Base-by-base conservation (phyloP, 2,329 filamentous ascomycete species). In the Diaporthe australafricana region DNA sequence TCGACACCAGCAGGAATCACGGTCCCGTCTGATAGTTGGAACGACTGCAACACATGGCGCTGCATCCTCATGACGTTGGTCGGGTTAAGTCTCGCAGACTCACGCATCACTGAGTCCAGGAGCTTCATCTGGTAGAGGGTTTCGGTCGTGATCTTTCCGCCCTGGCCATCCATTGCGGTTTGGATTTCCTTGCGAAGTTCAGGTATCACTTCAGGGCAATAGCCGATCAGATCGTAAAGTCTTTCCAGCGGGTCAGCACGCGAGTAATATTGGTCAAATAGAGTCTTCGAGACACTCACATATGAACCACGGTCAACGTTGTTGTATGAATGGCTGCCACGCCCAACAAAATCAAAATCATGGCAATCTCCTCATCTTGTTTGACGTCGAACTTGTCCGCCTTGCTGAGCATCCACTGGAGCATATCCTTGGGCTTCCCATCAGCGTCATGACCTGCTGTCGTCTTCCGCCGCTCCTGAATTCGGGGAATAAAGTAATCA, bases 21-120 rank as follows among this genome's bases (percentile, higher is more conserved):
- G 56, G 88, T 85, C 20, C 88, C 88, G 76, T 88, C 87, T 63
- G 87, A 88, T 1, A 89, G 84, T 2, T 83, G 84, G 75, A 89
- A 83, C 3, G 84, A 81, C 74, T 85, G 82, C 40, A 86, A 78
- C 11, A 87, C 86, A 73, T 85, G 86, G 72, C 87, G 86, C 38
- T 79, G 78, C 77, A 89, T 88, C 2, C 86, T 83, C 1, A 82
- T 78, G 42, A 81, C 45, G 17, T 52, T 35, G 20, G 45, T 70
- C 0, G 77, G 77, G 40, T 78, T 32, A 20, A 79, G 25, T 2
- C 80, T 78, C 72, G 77, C 70, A 20, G 78, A 78, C 70, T 81
- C 80, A 65, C 78, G 79, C 32, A 81, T 50, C 73, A 78, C 77
- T 56, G 75, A 78, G 73, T 80, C 79, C n/a, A 80, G 60, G 55